Evolutionary conservation across 352 stramenopile genomes (phyloP), one percentile per base, ranked within the genome.

Genomic region (Phytophthora quininea): DNA sequence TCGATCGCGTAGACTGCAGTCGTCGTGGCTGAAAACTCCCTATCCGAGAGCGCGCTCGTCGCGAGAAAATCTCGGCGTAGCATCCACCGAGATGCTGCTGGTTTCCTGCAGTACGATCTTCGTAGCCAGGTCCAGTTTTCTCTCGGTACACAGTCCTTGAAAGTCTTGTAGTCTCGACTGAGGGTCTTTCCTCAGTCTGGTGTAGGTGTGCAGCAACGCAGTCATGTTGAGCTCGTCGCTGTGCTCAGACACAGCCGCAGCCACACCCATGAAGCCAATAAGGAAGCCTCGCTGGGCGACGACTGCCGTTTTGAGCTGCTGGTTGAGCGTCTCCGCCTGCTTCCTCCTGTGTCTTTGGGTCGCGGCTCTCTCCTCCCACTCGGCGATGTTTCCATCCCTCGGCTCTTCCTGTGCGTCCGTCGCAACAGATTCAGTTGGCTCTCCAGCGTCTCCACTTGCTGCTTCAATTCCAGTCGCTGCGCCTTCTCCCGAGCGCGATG

Each of bases 131-230:
- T 86, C 72, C 1, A 86, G 62, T 58, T 83, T 83, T 0, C 53
- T 51, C 50, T 75, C 59, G 15, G 24, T 62, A 53, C 64, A 79
- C 15, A 81, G 67, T 8, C 54, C 51, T 19, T 76, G 61, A 24
- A 57, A 66, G 64, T 86, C 72, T 8, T 73, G 77, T 31, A 58
- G 29, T 3, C 77, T 73, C 29, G 71, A 67, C 3, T 43, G 60
- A 11, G 63, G 57, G 50, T 77, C 77, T 24, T 52, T 70, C 2
- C 66, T 66, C 11, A 86, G 47, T 6, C 60, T 62, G 10, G 67
- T 76, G 66, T 79, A 81, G n/a, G 74, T 81, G 64, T 86, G 77
- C 24, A 86, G 57, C n/a, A 83, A 46, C 33, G 79, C 62, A 9
- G 59, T 62, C 63, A 83, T 64, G 62, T 81, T 80, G 24, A 86